phyloP scores from a whole-genome alignment of 192 early-diverging fungal genomes.

The Coemansia sp. region DNA sequence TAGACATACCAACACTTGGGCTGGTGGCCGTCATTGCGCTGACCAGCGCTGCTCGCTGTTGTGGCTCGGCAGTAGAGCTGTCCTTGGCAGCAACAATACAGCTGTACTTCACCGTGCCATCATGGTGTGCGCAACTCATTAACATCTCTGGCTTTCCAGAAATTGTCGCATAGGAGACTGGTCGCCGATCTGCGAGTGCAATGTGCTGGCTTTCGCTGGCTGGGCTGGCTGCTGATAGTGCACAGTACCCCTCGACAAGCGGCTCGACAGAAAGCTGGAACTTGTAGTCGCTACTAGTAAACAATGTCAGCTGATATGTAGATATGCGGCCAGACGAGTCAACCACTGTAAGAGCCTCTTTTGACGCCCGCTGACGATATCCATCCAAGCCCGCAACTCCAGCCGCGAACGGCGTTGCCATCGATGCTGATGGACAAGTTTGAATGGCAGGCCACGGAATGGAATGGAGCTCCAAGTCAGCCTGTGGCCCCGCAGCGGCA shows the following conservation, averaged over 20 bases:
- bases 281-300: slow-evolving; percentile 16
- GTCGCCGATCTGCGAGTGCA: slow-evolving; percentile 10
- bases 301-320: slow-evolving; percentile 18
- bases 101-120: slow-evolving; percentile 20
- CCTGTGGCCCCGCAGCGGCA: background rate
- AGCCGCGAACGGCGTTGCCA: background rate
- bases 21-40: slow-evolving; percentile 1
- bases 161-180: slow-evolving; percentile 16
- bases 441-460: slow-evolving; percentile 9
- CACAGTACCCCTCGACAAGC: slow-evolving; percentile 19
- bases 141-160: slow-evolving; percentile 17
- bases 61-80: background rate
- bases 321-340: slow-evolving; percentile 20
- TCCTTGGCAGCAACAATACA: slow-evolving; percentile 9
- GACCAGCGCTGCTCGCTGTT: background rate
- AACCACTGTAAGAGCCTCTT: slow-evolving; percentile 20
- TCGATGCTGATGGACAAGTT: background rate
- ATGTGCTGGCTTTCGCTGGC: slow-evolving; percentile 25
- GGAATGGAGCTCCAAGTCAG: background rate
- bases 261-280: slow-evolving; percentile 31
- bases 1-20: slow-evolving; percentile 27
- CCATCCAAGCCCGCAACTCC: background rate
- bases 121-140: slow-evolving; percentile 26
- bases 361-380: background rate
- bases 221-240: slow-evolving; percentile 22